Percentiles rank a stretch among this genome's conserved stretches.
Conservation (phyloP, 2,329 filamentous ascomycete genomes). For the Diaporthe sp. region DNA sequence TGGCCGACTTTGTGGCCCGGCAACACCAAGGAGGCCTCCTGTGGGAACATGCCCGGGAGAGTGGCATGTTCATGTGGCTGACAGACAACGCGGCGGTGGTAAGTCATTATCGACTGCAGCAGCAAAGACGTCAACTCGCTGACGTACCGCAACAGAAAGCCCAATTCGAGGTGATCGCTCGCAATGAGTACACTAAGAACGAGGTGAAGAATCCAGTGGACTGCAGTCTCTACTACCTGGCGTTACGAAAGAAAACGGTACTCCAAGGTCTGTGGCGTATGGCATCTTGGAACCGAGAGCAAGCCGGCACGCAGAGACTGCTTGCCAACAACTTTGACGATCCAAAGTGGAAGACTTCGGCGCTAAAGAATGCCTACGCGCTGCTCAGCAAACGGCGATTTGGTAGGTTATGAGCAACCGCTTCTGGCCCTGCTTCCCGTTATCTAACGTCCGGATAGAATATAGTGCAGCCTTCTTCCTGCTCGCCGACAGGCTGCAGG, state of each 20-base stretch:
- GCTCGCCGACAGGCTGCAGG: slow-evolving; percentile 83
- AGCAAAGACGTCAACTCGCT: slow-evolving; percentile 22
- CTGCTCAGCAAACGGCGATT: slow-evolving; percentile 91
- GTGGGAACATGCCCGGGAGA: slow-evolving; percentile 88
- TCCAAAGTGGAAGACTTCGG: slow-evolving; percentile 86
- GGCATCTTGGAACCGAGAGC: slow-evolving; percentile 89
- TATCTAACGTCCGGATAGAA: slow-evolving; percentile 65
- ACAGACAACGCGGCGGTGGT: slow-evolving; percentile 81
- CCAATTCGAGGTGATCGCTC: slow-evolving; percentile 90
- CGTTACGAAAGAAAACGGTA: slow-evolving; percentile 89
- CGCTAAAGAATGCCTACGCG: slow-evolving; percentile 96
- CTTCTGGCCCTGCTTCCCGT: neutral
- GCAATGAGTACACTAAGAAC: slow-evolving; percentile 91
- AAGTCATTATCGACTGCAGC: slow-evolving; percentile 46
- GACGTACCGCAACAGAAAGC: slow-evolving; percentile 59
- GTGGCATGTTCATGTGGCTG: slow-evolving; percentile 96
- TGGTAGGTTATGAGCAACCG: slow-evolving; percentile 57
- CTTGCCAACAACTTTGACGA: slow-evolving; percentile 93
- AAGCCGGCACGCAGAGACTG: slow-evolving; percentile 80
- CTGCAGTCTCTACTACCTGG: slow-evolving; percentile 91
- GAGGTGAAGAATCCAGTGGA: slow-evolving; percentile 91
- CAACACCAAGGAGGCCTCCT: slow-evolving; percentile 83
- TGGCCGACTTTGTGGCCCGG: slow-evolving; percentile 82
- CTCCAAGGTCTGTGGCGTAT: slow-evolving; percentile 95
- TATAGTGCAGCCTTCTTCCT: slow-evolving; percentile 98